Evolutionary conservation across 192 early-diverging fungal species (phyloP), one percentile per base, ranked within the genome.

Genomic region (Coemansia umbellata): DNA sequence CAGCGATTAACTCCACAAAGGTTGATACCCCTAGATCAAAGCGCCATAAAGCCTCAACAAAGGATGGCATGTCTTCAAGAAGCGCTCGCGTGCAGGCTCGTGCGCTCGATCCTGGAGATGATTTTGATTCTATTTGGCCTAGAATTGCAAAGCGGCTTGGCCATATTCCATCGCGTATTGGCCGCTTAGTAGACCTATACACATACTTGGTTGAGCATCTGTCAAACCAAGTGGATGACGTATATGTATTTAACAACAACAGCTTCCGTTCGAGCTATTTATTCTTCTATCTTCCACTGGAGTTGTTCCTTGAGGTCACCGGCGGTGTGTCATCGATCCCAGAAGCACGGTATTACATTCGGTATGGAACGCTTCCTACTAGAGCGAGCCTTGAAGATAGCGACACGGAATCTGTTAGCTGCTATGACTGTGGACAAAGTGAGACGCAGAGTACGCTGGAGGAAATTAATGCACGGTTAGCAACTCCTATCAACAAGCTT

Each of bases 101-200:
- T 9, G 13, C 17, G 7, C 47, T 11, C 5, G 26, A 36, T 32
- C 17, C 19, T 0, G 10, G 23, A 13, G 9, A 30, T 13, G 14
- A 22, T 13, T 22, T 17, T 10, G 44, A 43, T n/a, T 15, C 27
- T 1, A 37, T 18, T n/a, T 70, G 67, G 67, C 8, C 31, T 1
- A 19, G 19, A 14, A 18, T 60, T 6, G 10, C 50, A 0, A 57
- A 53, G 37, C 51, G 44, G 32, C n/a, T 68, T 31, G 19, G 42
- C 8, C 15, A 40, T 18, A 27, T 47, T 31, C 60, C 58, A 0
- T 35, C 22, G 1, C 47, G 62, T 5, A 58, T 66, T 7, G 57
- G 35, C 11, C 73, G 73, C 24, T 31, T 53, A 0, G 39, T 48
- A 18, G 56, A 61, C 10, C 58, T 76, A n/a, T 55, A 58, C 39